Base-by-base conservation (phyloP, 169 alveolate genomes). In the Toxoplasma gondii region DNA sequence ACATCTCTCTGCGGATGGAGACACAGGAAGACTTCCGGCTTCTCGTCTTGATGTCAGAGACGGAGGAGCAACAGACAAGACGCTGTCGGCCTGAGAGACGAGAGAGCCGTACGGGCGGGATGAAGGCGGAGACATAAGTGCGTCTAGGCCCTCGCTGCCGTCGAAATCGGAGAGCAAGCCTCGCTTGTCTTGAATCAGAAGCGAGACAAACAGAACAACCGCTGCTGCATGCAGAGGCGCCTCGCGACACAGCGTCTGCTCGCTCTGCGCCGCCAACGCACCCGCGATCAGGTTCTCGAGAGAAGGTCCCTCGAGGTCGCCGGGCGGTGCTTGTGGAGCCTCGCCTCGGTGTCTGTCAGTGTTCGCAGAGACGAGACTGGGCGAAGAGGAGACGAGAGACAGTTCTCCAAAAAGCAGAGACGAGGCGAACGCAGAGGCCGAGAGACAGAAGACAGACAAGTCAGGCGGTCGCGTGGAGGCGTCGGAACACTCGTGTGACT, bases 171-270 rank as follows among this genome's bases (percentile, higher is more conserved):
- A 78, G 22, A 78, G 86, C 16, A 78, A n/a, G 24, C 86, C 86
- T 31, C 86, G 44, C 44, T 78, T 78, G 45, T n/a, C 86, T n/a
- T 78, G 86, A n/a, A 78, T 16, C 29, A 78, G 86, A n/a, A 78
- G 86, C 39, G 86, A 9, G n/a, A 78, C 29, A 78, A 78, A 7
- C 39, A 78, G 43, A 78, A 38, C 39, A 10, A 78, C 45, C 7
- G 86, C 86, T 17, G n/a, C 39, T n/a, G 86, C 86, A 78, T 78
- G 86, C 86, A 78, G 45, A n/a, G 27, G 86, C 19, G n/a, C 19
- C 49, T 78, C 86, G 29, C n/a, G 49, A 45, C 86, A 78, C 86
- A 78, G 86, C 49, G 12, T n/a, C 49, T n/a, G 45, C 86, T 78
- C 86, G 45, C 49, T 38, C 86, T 78, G 86, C 7, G 86, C 86